phyloP scores from a whole-genome alignment of 176 grass and related monocot genomes.

The Microstegium vimineum region DNA sequence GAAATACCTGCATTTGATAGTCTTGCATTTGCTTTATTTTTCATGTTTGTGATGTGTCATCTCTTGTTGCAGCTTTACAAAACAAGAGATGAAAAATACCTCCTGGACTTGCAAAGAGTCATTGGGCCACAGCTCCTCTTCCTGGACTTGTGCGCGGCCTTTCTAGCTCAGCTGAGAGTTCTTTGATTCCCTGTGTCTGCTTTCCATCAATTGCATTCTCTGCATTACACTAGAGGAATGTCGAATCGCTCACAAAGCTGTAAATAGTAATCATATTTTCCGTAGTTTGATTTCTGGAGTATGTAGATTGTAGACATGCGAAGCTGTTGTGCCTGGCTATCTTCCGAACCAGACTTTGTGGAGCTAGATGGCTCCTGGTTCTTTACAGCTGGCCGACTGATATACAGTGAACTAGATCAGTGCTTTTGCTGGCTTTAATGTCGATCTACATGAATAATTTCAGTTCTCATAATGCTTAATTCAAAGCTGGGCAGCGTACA shows the following conservation, averaged over 20 bases:
- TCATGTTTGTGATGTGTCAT: neutral
- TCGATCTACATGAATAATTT: constrained; percentile 35
- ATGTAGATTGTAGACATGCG: constrained; percentile 27
- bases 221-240: constrained; percentile 12
- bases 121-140: constrained; percentile 72
- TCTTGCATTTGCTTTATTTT: neutral
- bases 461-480: constrained; percentile 21
- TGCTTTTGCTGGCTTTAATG: constrained; percentile 6
- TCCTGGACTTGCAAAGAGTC: constrained; percentile 75
- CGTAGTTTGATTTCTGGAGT: constrained; percentile 30
- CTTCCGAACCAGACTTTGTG: constrained; percentile 10
- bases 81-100: constrained; percentile 81
- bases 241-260: constrained; percentile 16
- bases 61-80: constrained; percentile 68
- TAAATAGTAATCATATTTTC: constrained; percentile 40
- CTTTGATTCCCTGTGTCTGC: constrained; percentile 28
- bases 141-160: constrained; percentile 73
- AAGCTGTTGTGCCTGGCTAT: constrained; percentile 13
- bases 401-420: neutral
- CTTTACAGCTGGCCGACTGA: constrained; percentile 15
- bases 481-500: constrained; percentile 12
- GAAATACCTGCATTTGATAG: neutral
- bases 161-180: constrained; percentile 77
- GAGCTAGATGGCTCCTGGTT: constrained; percentile 15
- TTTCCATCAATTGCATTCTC: constrained; percentile 5